Evolutionary conservation across 345 rosid species (phyloP), one percentile per base, ranked within the genome.

Genomic region (Melastoma malabathricum): DNA sequence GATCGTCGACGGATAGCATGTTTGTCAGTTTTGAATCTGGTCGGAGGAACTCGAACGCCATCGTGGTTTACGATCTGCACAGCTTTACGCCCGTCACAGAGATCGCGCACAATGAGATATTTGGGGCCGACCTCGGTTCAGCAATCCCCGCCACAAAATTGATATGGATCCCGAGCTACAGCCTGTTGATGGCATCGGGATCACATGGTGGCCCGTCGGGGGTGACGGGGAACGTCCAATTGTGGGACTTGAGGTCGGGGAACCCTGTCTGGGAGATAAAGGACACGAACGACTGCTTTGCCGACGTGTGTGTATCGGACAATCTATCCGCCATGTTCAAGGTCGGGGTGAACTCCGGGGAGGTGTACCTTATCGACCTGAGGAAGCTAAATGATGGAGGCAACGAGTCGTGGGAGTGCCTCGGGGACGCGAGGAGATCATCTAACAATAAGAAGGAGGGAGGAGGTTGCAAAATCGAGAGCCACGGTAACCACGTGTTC

Each of bases 1-100:
- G 90, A 15, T 72, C 84, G 1, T 79, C 86, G 0, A 44, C 61
- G 49, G 84, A 78, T 19, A 65, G 48, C 27, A n/a, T 92, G 20
- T 88, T 92, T 48, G 68, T 82, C 15, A 84, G 98, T 67, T 92
- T 88, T n/a, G 98, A 92, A 58, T 92, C 98, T 1, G 74, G 88
- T 43, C 64, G 98, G 59, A 63, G 95, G 57, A 92, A 88, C 64
- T 84, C 97, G 51, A 92, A 79, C 65, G 66, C 93, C 1, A 76
- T 92, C 16, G 56, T 88, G 89, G 86, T 88, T 46, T 84, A 88
- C 62, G 95, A 88, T 64, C 46, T 81, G 48, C 65, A 71, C 27
- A 81, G 60, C 22, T 65, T 92, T 53, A 56, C 52, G 2, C 90
- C 90, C 3, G 79, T 83, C 0, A 69, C 74, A 0, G 95, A 92